Conservation (phyloP, 148 eudicot genomes). For the Silene uniflora region DNA sequence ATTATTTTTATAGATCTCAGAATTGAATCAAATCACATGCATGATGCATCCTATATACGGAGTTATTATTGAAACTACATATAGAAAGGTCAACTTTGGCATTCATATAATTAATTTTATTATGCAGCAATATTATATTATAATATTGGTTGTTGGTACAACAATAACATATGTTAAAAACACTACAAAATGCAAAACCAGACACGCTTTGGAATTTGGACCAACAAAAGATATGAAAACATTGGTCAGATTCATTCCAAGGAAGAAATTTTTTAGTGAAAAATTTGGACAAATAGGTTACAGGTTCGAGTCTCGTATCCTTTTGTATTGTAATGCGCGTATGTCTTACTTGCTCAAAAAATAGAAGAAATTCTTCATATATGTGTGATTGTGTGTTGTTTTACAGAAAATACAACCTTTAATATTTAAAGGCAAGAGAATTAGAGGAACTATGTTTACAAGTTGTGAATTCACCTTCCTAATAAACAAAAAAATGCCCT, state of each 20-base stretch:
- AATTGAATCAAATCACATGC: slow-evolving; percentile 7
- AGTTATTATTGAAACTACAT: neutral
- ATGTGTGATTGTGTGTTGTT: neutral
- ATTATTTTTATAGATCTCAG: neutral
- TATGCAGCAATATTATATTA: neutral
- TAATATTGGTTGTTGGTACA: neutral
- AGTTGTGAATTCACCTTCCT: neutral
- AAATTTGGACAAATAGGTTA: no score
- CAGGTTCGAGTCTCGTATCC: no score
- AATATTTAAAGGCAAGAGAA: neutral
- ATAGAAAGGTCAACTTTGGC: neutral
- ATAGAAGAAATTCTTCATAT: neutral
- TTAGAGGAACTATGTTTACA: neutral
- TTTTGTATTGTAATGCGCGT: no score
- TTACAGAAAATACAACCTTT: neutral
- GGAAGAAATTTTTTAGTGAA: no score
- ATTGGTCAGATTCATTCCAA: no score
- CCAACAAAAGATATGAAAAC: neutral
- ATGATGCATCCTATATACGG: neutral
- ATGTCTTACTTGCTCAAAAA: no score
- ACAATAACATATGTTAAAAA: neutral
- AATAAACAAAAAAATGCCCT: neutral
- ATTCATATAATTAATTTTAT: neutral
- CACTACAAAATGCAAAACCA: neutral
- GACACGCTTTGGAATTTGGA: neutral